Evolutionary conservation across 1,284 basidiomycete species (phyloP).

Genomic region (Ganoderma multipileum): DNA sequence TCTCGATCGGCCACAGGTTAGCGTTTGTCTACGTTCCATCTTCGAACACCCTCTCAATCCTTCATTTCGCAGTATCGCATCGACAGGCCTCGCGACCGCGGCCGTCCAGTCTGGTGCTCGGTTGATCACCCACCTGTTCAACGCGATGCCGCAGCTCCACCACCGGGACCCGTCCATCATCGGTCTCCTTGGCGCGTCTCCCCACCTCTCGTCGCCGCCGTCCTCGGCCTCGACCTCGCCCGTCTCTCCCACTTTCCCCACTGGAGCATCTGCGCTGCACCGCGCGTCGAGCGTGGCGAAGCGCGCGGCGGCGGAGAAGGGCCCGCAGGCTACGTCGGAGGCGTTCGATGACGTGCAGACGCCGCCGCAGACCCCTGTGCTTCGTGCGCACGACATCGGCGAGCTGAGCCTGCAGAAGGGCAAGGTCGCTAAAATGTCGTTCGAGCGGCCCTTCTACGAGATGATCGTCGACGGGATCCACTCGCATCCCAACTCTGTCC

Average conservation of each 20-base stretch:
- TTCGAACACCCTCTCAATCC: background rate
- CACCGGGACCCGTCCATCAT: slow-evolving; percentile 89
- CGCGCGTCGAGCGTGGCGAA: slow-evolving; percentile 32
- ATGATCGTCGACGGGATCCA: slow-evolving; percentile 93
- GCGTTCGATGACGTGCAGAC: slow-evolving; percentile 69
- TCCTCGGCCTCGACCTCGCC: slow-evolving; percentile 38
- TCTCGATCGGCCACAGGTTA: slow-evolving; percentile 89
- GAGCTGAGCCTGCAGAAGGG: slow-evolving; percentile 44
- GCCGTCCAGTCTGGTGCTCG: slow-evolving; percentile 77
- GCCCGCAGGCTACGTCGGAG: slow-evolving; percentile 53
- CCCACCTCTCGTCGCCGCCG: slow-evolving; percentile 55
- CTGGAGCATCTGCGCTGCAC: slow-evolving; percentile 17
- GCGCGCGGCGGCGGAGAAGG: slow-evolving; percentile 31
- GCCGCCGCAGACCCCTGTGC: slow-evolving; percentile 63
- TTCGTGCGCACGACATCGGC: slow-evolving; percentile 32
- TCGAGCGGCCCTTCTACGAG: slow-evolving; percentile 84
- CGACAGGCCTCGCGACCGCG: slow-evolving; percentile 69
- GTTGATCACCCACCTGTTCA: slow-evolving; percentile 92
- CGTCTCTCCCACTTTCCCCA: slow-evolving; percentile 28
- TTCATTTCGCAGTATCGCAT: slow-evolving; percentile 55
- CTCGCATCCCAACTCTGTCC: slow-evolving; percentile 88
- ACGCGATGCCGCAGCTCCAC: slow-evolving; percentile 89
- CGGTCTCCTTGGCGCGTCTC: slow-evolving; percentile 83
- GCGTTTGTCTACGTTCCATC: background rate
- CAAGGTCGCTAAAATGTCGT: slow-evolving; percentile 45